Base-by-base conservation (phyloP, 306 rosid genomes). In the Pachyrhizus erosus region DNA sequence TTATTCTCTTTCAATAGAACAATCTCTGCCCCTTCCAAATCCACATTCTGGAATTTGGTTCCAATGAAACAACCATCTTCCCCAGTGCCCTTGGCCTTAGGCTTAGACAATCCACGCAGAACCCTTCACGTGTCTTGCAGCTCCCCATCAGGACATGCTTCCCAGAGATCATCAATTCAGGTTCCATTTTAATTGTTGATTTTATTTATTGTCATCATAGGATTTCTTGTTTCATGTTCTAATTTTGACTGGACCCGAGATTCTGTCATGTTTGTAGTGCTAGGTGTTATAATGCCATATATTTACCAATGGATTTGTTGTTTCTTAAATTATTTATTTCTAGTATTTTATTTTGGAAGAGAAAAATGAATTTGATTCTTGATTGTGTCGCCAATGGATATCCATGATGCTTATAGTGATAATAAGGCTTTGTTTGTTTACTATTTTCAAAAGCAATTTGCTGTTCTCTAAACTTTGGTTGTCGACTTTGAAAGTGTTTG, bases 91-190 rank as follows among this genome's bases (percentile, higher is more conserved):
- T 72, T 85, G 5, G 49, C 82, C 49, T 81, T 82, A 11, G 72
- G 82, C 40, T 84, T 82, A 33, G 14, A 15, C 73, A 82, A 82
- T 27, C 76, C 48, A 81, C 70, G 17, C 52, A 81, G 81, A 43
- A 76, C 17, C 39, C 72, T 89, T 61, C 80, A 51, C 39, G 65
- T 83, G 6, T 72, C 88, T 33, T 86, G 84, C 67, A 61, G 49
- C 80, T 77, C 92, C 33, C 17, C 26, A 18, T 84, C 87, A 18
- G 62, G 77, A 18, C n/a, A 83, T 74, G 90, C 74, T 11, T 80
- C 51, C 12, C 80, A 81, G 0, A 70, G 40, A 24, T 83, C 92
- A 65, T 73, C 90, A 20, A 70, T 84, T 83, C 88, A 91, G 94
- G 96, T 92, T 76, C 46, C 5, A 13, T 55, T 42, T 15, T 52